phyloP scores from a whole-genome alignment of 768 basidiomycete species.

The Mycena amicta region DNA sequence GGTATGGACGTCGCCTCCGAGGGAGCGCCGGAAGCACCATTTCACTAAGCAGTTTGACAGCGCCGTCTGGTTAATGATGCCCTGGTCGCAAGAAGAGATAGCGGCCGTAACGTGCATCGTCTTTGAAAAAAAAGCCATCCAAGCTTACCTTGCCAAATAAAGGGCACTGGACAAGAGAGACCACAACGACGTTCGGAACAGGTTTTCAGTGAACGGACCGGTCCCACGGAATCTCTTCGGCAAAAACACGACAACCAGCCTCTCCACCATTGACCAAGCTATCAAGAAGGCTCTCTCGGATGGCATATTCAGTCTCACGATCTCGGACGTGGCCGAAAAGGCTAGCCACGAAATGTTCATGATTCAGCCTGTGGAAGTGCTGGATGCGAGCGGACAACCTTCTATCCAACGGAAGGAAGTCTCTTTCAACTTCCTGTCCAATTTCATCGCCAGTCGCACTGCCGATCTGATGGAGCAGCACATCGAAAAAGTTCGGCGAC shows the following conservation, averaged over 20 bases:
- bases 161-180: slow-evolving; percentile 1
- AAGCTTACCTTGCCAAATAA: slow-evolving; percentile 4
- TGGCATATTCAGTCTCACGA: not conserved
- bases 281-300: slow-evolving; percentile 4
- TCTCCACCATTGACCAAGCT: not conserved
- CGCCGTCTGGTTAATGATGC: slow-evolving; percentile 5
- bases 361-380: not conserved
- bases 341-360: slow-evolving; percentile 4
- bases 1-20: slow-evolving; percentile 9
- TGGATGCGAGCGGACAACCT: slow-evolving; percentile 1
- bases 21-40: not conserved
- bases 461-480: not conserved
- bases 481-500: not conserved
- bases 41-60: not conserved
- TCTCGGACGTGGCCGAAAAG: not conserved
- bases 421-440: slow-evolving; percentile 2
- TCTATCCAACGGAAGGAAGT: not conserved
- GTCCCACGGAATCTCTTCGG: slow-evolving; percentile 7
- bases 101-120: slow-evolving; percentile 2
- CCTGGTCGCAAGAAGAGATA: slow-evolving; percentile 10
- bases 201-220: not conserved
- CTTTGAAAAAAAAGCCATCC: not conserved
- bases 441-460: slow-evolving; percentile 1
- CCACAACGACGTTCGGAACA: not conserved
- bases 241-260: not conserved